Percentiles rank a stretch among this genome's conserved stretches.
These are phyloP conservation scores for Pecoramyces ruminantium DNA, from an alignment of 192 early-diverging fungal genomes.

Conservation along the genomic window DNA sequence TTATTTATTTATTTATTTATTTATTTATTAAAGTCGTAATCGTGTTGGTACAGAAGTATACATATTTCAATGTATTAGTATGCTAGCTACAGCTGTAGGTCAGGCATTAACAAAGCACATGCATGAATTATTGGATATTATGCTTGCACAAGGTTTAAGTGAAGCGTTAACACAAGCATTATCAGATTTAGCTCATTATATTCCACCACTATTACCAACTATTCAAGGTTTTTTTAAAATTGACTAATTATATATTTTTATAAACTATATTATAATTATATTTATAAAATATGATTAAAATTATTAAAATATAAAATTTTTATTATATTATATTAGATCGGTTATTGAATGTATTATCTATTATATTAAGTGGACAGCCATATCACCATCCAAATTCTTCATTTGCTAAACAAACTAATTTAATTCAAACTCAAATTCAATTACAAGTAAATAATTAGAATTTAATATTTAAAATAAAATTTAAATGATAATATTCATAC, in stretches of 20 bases:
- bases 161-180: slow-evolving; percentile 66
- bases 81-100: slow-evolving; percentile 78
- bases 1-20: too few species aligned
- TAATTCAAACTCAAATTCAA: slow-evolving; percentile 3
- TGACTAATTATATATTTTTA: not conserved
- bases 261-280: not conserved
- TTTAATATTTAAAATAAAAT: too few species aligned
- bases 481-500: too few species aligned
- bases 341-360: slow-evolving; percentile 72
- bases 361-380: slow-evolving; percentile 61
- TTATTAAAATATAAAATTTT: too few species aligned
- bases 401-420: slow-evolving; percentile 6
- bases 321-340: slow-evolving; percentile 55
- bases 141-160: slow-evolving; percentile 79
- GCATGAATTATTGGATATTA: slow-evolving; percentile 72
- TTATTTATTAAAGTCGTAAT: slow-evolving; percentile 19
- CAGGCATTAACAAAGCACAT: slow-evolving; percentile 74
- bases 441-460: slow-evolving; percentile 6
- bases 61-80: slow-evolving; percentile 70
- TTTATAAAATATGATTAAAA: too few species aligned
- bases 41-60: slow-evolving; percentile 36
- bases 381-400: slow-evolving; percentile 64
- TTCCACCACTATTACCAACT: slow-evolving; percentile 58
- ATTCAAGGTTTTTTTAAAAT: slow-evolving; percentile 52
- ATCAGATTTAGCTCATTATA: slow-evolving; percentile 57